Conservation (phyloP, 2,329 filamentous ascomycete species). For the Calonectria ilicicola region DNA sequence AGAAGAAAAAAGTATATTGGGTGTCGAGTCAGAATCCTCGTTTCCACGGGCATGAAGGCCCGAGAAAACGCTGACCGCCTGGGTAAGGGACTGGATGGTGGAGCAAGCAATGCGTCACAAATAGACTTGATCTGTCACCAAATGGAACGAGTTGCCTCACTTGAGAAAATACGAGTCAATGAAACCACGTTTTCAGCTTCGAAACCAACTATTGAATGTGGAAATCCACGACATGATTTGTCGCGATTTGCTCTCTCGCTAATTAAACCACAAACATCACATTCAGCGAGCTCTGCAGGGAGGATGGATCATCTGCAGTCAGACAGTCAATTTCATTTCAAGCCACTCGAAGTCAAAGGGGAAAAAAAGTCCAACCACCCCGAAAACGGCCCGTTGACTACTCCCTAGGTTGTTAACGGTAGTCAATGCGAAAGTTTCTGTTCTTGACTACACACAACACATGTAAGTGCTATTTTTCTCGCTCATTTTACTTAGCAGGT, state of each 20-base stretch:
- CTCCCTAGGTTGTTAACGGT: background rate
- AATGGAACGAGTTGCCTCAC: background rate
- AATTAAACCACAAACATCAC: background rate
- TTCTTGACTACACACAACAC: too few species aligned
- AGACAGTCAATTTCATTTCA: background rate
- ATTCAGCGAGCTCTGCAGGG: background rate
- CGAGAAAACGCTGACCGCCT: background rate
- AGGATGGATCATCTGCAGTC: background rate
- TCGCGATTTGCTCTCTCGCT: background rate
- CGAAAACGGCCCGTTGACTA: background rate
- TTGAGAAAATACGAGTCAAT: background rate
- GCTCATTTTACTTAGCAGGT: background rate
- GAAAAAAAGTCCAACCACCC: background rate
- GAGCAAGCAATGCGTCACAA: background rate
- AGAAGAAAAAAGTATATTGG: background rate
- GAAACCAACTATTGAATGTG: background rate
- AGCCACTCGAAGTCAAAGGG: background rate
- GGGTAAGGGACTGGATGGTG: background rate
- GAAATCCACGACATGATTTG: background rate
- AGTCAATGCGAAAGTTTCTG: background rate
- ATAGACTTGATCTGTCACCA: background rate
- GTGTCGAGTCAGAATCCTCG: background rate
- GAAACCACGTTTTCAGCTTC: background rate
- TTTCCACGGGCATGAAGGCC: background rate
- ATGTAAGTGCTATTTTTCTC: constrained; percentile 2